These are phyloP conservation scores for Pseudocercospora ulei DNA, from an alignment of 2,329 filamentous ascomycete species.

Conservation along the genomic window DNA sequence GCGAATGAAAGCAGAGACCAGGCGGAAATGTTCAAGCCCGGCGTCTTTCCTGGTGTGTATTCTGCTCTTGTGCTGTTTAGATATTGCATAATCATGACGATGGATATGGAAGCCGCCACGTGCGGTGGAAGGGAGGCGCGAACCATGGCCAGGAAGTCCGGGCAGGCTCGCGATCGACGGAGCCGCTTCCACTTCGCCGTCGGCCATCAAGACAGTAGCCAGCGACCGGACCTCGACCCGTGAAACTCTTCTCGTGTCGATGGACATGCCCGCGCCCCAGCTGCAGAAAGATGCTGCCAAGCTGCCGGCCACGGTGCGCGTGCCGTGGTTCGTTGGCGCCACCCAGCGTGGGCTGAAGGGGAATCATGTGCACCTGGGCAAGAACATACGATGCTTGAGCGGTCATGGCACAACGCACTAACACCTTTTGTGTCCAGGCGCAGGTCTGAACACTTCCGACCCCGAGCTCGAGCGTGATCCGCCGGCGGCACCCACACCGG, in stretches of 20 bases:
- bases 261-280: neutral
- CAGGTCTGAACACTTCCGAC: constrained; percentile 20
- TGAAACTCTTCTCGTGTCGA: no score
- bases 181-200: constrained; percentile 2
- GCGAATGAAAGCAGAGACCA: neutral
- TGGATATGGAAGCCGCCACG: neutral
- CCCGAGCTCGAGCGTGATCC: constrained; percentile 29
- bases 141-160: neutral
- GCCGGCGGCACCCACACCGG: constrained; percentile 24
- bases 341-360: constrained; percentile 4
- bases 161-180: neutral
- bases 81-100: constrained; percentile 4
- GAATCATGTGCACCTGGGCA: constrained; percentile 3
- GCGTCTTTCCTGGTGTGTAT: constrained; percentile 20
- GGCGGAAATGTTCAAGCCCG: constrained; percentile 20
- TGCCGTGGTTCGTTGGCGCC: constrained; percentile 15
- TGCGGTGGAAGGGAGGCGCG: constrained; percentile 1
- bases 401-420: neutral
- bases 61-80: constrained; percentile 3
- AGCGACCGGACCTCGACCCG: neutral
- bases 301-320: neutral
- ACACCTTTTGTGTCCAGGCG: constrained; percentile 8
- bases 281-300: neutral
- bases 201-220: neutral
- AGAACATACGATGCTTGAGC: constrained; percentile 1